Evolutionary conservation across 306 rosid genomes (phyloP).

Genomic region (Inga leiocalycina): DNA sequence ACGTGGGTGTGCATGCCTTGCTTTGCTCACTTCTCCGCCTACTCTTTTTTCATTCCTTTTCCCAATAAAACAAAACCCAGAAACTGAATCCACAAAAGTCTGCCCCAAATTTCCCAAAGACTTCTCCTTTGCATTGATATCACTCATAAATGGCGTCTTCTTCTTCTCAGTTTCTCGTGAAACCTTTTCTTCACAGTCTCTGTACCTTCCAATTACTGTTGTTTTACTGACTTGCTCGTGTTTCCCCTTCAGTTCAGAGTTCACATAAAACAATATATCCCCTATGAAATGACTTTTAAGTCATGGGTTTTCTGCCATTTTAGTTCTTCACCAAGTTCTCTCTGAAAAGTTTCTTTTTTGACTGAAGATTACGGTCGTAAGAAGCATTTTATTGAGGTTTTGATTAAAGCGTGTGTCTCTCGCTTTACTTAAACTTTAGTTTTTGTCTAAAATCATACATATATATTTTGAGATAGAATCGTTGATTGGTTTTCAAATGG

Average conservation of each 20-base stretch:
- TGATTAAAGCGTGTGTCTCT: neutral
- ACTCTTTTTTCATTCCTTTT: constrained; percentile 28
- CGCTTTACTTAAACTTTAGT: neutral
- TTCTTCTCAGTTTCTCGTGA: neutral
- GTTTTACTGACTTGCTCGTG: constrained; percentile 6
- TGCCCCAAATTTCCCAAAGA: constrained; percentile 21
- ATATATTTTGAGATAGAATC: constrained; percentile 11
- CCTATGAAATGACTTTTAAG: neutral
- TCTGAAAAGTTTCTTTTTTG: neutral
- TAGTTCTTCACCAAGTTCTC: constrained; percentile 11
- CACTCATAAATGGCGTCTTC: constrained; percentile 8
- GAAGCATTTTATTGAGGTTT: constrained; percentile 29
- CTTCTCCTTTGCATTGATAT: constrained; percentile 31
- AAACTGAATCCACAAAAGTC: constrained; percentile 25
- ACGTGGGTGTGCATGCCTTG: constrained; percentile 48
- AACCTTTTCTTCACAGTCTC: neutral
- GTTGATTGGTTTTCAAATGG: constrained; percentile 43
- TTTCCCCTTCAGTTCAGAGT: constrained; percentile 22
- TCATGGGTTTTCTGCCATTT: constrained; percentile 6
- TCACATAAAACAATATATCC: neutral
- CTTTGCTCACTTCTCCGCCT: neutral
- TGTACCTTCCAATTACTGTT: constrained; percentile 1
- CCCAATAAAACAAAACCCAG: neutral
- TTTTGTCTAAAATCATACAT: neutral
- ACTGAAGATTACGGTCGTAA: constrained; percentile 14